Evolutionary conservation across 2,329 filamentous ascomycete species (phyloP), one percentile per base, ranked within the genome.

Genomic region (Phyllosticta paracitricarpa): DNA sequence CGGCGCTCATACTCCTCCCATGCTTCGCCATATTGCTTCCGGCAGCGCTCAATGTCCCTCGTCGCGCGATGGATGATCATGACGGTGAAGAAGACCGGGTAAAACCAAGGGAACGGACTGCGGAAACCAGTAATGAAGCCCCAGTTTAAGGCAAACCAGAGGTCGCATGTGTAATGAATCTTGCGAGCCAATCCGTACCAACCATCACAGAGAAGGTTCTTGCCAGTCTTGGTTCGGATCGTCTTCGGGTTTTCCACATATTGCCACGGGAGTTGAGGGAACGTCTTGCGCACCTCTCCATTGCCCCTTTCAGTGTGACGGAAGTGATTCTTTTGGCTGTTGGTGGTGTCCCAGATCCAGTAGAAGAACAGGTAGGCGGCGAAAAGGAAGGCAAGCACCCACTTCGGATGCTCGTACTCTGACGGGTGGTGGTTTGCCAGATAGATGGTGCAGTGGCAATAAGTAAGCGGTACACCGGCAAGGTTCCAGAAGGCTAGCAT

Each of bases 401-500:
- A 84, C 61, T 82, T 84, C 69, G 90, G 89, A 87, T 88, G 92
- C 59, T 80, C 81, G 76, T 96, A 96, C 62, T 84, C 84, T 40
- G 84, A 81, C 0, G 92, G 89, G 69, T 88, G 77, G 73, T 95
- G 91, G 75, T 89, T 92, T 66, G 91, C 91, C 57, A 96, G 82
- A 77, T 89, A 96, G 68, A 96, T 85, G 56, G 89, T 93, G 82
- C 89, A 94, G 80, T 96, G 91, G 79, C 91, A 96, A 82, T 96
- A 96, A 60, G 86, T 91, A 58, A 96, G 81, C 14, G 91, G 91
- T 26, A 96, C 91, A 66, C 91, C 91, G 55, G 91, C 91, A 72
- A 96, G 80, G 76, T 96, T 96, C 91, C 91, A 96, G 84, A 96
- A 96, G 75, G 95, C 95, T 66, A 96, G 84, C 91, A 96, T 96